Conservation (phyloP, 2,329 filamentous ascomycete species). For the Fusarium poae region DNA sequence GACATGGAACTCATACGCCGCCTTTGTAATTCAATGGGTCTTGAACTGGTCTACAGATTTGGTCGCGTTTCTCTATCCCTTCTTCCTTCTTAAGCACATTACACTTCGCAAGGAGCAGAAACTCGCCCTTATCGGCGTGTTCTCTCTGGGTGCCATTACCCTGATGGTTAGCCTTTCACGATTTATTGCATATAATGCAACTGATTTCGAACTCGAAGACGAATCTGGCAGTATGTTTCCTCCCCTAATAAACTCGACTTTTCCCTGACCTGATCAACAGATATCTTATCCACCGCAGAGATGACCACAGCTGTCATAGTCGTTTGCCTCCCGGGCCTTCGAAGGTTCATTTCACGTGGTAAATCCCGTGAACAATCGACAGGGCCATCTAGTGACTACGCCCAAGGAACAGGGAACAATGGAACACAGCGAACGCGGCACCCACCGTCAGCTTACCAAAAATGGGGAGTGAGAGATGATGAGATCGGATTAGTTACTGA, state of each 20-base stretch:
- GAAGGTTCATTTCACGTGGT: slow-evolving; percentile 12
- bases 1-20: slow-evolving; percentile 21
- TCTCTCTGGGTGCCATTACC: slow-evolving; percentile 19
- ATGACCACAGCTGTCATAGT: slow-evolving; percentile 25
- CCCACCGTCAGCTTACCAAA: slow-evolving; percentile 8
- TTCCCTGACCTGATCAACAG: background rate
- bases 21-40: slow-evolving; percentile 18
- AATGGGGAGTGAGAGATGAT: slow-evolving; percentile 22
- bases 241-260: accelerated
- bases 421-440: background rate
- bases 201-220: slow-evolving; percentile 22
- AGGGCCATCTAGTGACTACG: slow-evolving; percentile 6
- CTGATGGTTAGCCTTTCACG: slow-evolving; percentile 10
- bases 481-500: slow-evolving; percentile 24
- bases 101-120: slow-evolving; percentile 14
- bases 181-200: slow-evolving; percentile 24
- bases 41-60: slow-evolving; percentile 20
- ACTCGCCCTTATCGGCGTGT: slow-evolving; percentile 17
- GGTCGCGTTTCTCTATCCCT: slow-evolving; percentile 15
- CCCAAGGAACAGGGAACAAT: background rate
- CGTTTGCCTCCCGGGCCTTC: slow-evolving; percentile 15
- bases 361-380: slow-evolving; percentile 13
- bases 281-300: slow-evolving; percentile 8
- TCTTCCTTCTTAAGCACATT: slow-evolving; percentile 23
- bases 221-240: slow-evolving; percentile 11